Base-by-base conservation (phyloP, 2,329 filamentous ascomycete species). In the Paecilomyces dactylethromorphus region DNA sequence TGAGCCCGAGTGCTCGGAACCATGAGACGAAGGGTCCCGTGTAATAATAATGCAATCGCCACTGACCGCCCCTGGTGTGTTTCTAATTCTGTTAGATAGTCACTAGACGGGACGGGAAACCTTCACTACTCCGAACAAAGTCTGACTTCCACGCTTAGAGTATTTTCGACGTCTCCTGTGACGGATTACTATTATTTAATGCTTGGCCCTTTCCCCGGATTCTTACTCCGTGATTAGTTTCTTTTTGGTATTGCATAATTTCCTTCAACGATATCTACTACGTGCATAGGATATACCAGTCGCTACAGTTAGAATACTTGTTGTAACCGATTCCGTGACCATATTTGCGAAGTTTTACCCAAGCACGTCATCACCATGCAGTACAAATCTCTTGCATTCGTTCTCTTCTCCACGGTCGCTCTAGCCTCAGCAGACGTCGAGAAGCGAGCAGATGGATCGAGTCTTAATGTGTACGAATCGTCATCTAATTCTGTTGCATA, bases 381-480 rank as follows among this genome's bases (percentile, higher is more conserved):
- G 33, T 26, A 54, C 52, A 58, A 58, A 22, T 54, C 53, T 18
- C 5, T 58, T 26, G 56, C 56, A n/a, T 35, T 54, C 22, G 39
- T 58, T 22, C 21, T 53, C 18, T 45, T 58, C 21, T 56, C 54
- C 21, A 54, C 57, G 13, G 22, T 29, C 39, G 45, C 57, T 22
- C 18, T 33, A 24, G 26, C 45, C 39, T 24, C 35, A 4, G 53
- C 52, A 45, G 50, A 53, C n/a, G 53, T 54, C 10, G 50, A 52
- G 50, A 52, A 52, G 50, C 26, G 50, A 52, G 22, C 21, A 5
- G 50, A 52, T 18, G 26, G 15, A 29, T 13, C 50, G 10, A 8
- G 26, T 29, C 50, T 52, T 24, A 15, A 24, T 13, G 29, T 52
- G 50, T 52, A 52, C 13, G 22, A 15, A 4, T 11, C 18, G 13